Evolutionary conservation across 768 basidiomycete species (phyloP), one percentile per base, ranked within the genome.

Genomic region (Trametes sanguinea): DNA sequence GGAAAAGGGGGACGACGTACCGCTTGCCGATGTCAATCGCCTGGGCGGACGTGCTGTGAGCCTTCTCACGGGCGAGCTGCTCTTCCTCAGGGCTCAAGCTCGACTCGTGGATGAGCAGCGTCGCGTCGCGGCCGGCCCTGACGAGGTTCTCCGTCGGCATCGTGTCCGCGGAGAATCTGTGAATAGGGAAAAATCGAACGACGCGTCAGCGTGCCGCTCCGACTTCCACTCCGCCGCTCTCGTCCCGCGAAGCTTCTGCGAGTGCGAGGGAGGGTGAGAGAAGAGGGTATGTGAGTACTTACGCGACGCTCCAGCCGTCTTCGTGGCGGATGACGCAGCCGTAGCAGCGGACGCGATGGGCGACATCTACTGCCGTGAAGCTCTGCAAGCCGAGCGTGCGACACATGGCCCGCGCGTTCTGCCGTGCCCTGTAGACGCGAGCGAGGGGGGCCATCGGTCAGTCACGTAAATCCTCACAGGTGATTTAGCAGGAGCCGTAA

Each of bases 111-210:
- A 98, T 94, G 44, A 98, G 79, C 1, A 98, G 76, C 0, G 94
- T 94, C 0, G 90, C 88, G 56, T 76, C 74, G 61, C 78, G 68
- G 0, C 91, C 95, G 0, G 84, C 86, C 46, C 78, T 71, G 27
- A 88, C 84, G 4, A 98, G 78, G 30, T 78, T 78, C 10, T 87
- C 77, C 8, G 87, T 84, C 0, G 96, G 95, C 70, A 83, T 80
- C 1, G 95, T 98, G 72, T 98, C 96, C 5, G 88, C 95, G 3
- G 96, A 98, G 70, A 91, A 98, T 22, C 95, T 96, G 65, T 11
- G 39, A 42, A n/a, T 7, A 40, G 13, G 52, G 11, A n/a, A 30
- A n/a, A 6, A 61, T 77, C 74, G 55, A 60, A 62, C 46, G 42
- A 7, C 27, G 11, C 11, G 42, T 52, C 42, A 61, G 55, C 35